Evolutionary conservation across 352 stramenopile species (phyloP).

Genomic region (Stephanocyclus meneghinianus): DNA sequence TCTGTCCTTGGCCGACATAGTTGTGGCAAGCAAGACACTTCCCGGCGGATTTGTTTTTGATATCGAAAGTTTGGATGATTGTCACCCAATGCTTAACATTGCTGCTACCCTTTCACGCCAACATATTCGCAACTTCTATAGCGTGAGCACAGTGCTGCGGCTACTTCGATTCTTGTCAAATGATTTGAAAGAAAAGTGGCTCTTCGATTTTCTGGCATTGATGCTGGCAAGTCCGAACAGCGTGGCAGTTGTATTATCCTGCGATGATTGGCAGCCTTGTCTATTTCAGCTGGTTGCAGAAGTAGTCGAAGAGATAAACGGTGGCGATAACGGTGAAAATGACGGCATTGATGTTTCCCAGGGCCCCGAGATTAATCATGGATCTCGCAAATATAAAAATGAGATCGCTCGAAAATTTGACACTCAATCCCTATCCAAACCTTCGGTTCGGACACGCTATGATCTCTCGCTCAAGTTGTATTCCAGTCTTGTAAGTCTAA

Average conservation of each 20-base stretch:
- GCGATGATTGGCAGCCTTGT: slow-evolving; percentile 78
- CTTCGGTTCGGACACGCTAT: slow-evolving; percentile 63
- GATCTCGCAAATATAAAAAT: not conserved
- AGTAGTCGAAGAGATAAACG: slow-evolving; percentile 75
- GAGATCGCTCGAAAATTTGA: slow-evolving; percentile 16
- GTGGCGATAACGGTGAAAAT: slow-evolving; percentile 23
- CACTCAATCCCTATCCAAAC: slow-evolving; percentile 48
- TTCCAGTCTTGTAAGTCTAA: slow-evolving; percentile 50
- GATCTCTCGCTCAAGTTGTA: slow-evolving; percentile 81
- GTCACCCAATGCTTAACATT: slow-evolving; percentile 11
- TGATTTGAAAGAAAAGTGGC: slow-evolving; percentile 70
- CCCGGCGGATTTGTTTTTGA: slow-evolving; percentile 50
- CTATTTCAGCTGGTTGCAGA: slow-evolving; percentile 82
- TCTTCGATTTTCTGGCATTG: slow-evolving; percentile 72
- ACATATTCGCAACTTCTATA: slow-evolving; percentile 57
- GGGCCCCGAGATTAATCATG: no score
- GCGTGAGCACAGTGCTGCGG: slow-evolving; percentile 64
- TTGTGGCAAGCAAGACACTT: slow-evolving; percentile 43
- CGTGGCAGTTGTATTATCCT: slow-evolving; percentile 62
- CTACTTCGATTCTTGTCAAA: slow-evolving; percentile 73
- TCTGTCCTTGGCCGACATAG: slow-evolving; percentile 50
- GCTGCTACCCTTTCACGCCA: slow-evolving; percentile 19
- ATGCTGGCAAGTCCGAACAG: slow-evolving; percentile 46
- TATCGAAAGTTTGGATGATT: slow-evolving; percentile 21
- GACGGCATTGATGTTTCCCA: not conserved